Evolutionary conservation across 371 early-diverging fungal species (phyloP).

Genomic region (Fennellomyces sp.): DNA sequence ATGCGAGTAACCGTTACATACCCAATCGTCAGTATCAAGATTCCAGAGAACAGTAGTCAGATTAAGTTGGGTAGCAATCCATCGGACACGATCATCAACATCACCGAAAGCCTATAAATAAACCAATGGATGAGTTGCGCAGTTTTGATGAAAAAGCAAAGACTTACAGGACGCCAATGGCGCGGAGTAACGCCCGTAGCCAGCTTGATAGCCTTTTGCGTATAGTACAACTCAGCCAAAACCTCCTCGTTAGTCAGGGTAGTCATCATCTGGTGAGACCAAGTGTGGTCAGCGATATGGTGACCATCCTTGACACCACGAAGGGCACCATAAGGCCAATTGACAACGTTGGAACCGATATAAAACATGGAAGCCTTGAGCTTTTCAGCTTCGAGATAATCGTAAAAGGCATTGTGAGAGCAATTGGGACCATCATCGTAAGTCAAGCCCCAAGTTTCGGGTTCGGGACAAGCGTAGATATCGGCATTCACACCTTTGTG

Average conservation of each 20-base stretch:
- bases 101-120: constrained; percentile 53
- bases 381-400: constrained; percentile 44
- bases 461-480: constrained; percentile 50
- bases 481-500: constrained; percentile 37
- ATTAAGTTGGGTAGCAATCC: constrained; percentile 56
- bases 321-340: constrained; percentile 56
- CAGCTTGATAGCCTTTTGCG: constrained; percentile 65
- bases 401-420: constrained; percentile 54
- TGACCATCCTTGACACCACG: constrained; percentile 64
- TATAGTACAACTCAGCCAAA: constrained; percentile 75
- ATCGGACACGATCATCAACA: constrained; percentile 70
- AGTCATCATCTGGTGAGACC: constrained; percentile 71
- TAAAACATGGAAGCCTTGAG: constrained; percentile 73
- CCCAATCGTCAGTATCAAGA: constrained; percentile 61
- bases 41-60: constrained; percentile 57
- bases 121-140: constrained; percentile 20
- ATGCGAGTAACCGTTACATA: too few species aligned
- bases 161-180: constrained; percentile 53
- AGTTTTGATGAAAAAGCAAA: background rate
- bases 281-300: constrained; percentile 75
- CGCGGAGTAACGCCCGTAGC: constrained; percentile 53
- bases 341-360: constrained; percentile 68
- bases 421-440: constrained; percentile 71
- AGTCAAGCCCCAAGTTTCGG: constrained; percentile 66
- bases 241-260: constrained; percentile 69